phyloP scores from a whole-genome alignment of 345 rosid genomes.

The Reutealis trisperma region DNA sequence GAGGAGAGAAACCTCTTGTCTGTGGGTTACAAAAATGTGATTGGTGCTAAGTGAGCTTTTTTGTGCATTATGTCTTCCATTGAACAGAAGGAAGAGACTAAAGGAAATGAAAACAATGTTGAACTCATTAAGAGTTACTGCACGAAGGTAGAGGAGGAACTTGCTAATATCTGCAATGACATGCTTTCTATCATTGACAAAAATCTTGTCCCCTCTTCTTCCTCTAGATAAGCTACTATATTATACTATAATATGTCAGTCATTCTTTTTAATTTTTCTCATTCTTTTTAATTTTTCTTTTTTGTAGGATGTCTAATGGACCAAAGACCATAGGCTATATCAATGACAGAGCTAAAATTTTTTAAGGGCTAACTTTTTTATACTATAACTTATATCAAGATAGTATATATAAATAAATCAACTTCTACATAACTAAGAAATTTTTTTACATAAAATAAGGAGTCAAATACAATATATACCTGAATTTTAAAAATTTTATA shows the following conservation, averaged over 20 bases:
- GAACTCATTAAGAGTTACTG: slow-evolving; percentile 77
- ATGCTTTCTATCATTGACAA: slow-evolving; percentile 82
- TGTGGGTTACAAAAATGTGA: slow-evolving; percentile 92
- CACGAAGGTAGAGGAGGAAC: slow-evolving; percentile 96
- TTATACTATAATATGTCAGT: slow-evolving; percentile 95
- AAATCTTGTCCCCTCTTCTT: slow-evolving; percentile 77
- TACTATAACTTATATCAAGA: too few relatives aligned
- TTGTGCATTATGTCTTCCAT: slow-evolving; percentile 98
- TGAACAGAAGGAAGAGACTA: slow-evolving; percentile 92
- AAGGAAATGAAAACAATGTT: slow-evolving; percentile 84
- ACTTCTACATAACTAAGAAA: too few relatives aligned
- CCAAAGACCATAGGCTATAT: too few relatives aligned
- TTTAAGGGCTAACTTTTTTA: too few relatives aligned
- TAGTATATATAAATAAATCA: too few relatives aligned
- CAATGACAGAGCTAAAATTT: too few relatives aligned
- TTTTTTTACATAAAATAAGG: too few relatives aligned
- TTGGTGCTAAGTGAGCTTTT: slow-evolving; percentile 88
- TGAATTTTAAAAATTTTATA: too few relatives aligned
- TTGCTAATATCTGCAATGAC: slow-evolving; percentile 76
- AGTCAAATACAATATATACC: too few relatives aligned
- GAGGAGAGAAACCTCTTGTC: slow-evolving; percentile 98
- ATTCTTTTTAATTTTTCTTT: too few relatives aligned
- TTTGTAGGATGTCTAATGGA: too few relatives aligned
- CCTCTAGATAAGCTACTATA: slow-evolving; percentile 90
- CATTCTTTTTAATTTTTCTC: not conserved